Evolutionary conservation across 768 basidiomycete genomes (phyloP).

Genomic region (Termitomyces sp.): DNA sequence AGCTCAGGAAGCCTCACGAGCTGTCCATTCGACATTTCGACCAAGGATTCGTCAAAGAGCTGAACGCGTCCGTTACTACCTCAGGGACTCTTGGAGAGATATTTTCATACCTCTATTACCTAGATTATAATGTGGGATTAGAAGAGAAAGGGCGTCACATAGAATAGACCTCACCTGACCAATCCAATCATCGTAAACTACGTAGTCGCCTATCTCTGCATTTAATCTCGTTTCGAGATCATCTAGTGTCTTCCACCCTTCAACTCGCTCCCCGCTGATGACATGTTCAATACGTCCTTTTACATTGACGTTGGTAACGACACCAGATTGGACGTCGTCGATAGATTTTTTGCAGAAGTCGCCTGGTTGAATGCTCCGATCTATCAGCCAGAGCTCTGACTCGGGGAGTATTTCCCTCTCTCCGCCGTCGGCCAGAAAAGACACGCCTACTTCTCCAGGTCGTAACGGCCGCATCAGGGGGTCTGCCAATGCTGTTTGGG

Average conservation of each 20-base stretch:
- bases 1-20: constrained; percentile 77
- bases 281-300: constrained; percentile 73
- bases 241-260: constrained; percentile 58
- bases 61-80: constrained; percentile 42
- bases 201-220: constrained; percentile 78
- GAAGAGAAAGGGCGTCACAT: background rate
- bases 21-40: constrained; percentile 61
- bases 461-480: constrained; percentile 73
- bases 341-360: constrained; percentile 80
- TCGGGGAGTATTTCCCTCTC: constrained; percentile 72
- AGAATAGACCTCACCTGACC: constrained; percentile 68
- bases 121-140: background rate
- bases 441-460: constrained; percentile 81
- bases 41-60: constrained; percentile 82
- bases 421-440: constrained; percentile 49
- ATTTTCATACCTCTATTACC: constrained; percentile 4
- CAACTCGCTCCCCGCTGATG: constrained; percentile 55
- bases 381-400: constrained; percentile 63
- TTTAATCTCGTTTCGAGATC: constrained; percentile 57
- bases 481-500: constrained; percentile 44
- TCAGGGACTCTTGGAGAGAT: constrained; percentile 60
- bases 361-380: constrained; percentile 74
- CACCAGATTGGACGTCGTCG: constrained; percentile 71
- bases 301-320: constrained; percentile 62
- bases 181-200: constrained; percentile 82